A percentile compares a stretch with the other conserved stretches of the same genome.
Conservation (phyloP, 176 grass and related monocot species). For the Aegilops sharonensis region DNA sequence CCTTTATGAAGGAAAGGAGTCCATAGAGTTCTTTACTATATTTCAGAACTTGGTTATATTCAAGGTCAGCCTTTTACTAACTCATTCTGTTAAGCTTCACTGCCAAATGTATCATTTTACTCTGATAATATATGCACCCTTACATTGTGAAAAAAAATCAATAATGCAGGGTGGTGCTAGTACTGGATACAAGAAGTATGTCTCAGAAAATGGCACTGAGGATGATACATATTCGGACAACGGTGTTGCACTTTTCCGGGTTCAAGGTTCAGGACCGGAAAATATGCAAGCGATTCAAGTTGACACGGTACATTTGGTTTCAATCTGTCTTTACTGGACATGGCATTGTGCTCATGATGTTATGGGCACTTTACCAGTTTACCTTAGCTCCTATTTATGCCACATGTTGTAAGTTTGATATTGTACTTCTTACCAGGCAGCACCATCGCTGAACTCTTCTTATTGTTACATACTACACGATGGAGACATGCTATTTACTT, state of each 20-base stretch:
- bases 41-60: conserved; percentile 91
- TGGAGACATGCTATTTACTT: conserved; percentile 79
- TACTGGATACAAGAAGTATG: conserved; percentile 77
- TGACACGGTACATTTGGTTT: conserved; percentile 57
- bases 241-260: conserved; percentile 75
- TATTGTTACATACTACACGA: conserved; percentile 95
- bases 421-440: conserved; percentile 57
- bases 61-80: conserved; percentile 54
- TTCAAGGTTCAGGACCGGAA: conserved; percentile 97
- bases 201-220: conserved; percentile 52
- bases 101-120: background rate
- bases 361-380: background rate
- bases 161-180: conserved; percentile 76
- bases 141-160: background rate
- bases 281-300: conserved; percentile 99
- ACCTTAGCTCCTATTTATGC: conserved; percentile 17
- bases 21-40: conserved; percentile 85
- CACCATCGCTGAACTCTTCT: conserved; percentile 75
- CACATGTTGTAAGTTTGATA: conserved; percentile 3
- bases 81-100: background rate
- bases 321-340: conserved; percentile 23
- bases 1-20: conserved; percentile 95
- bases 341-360: background rate
- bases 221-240: conserved; percentile 94
- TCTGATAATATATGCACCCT: conserved; percentile 2